Evolutionary conservation across 352 stramenopile species (phyloP).

Genomic region (Globisporangium cederbergense): DNA sequence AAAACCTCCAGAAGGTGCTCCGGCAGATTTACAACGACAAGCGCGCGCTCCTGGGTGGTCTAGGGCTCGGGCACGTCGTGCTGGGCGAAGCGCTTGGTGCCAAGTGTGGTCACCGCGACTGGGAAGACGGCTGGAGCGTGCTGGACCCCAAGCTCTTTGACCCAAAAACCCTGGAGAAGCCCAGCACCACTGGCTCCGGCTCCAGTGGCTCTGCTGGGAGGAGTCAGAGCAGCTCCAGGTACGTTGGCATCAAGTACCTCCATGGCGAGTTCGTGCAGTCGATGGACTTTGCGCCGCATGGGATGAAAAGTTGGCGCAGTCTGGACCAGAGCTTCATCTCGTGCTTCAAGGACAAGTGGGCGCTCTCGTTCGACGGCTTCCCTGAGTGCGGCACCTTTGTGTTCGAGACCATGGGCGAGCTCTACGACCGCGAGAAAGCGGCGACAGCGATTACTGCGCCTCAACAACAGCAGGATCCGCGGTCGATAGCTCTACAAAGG

Average conservation of each 20-base stretch:
- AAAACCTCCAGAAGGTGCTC: conserved; percentile 27
- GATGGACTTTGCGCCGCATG: conserved; percentile 19
- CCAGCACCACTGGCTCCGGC: not conserved
- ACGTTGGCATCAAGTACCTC: conserved; percentile 26
- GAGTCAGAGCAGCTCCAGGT: not conserved
- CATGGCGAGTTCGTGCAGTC: conserved; percentile 23
- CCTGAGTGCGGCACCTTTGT: conserved; percentile 25
- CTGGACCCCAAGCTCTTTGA: conserved; percentile 18
- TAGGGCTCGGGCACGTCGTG: conserved; percentile 35
- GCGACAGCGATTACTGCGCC: not conserved
- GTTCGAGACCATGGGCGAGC: conserved; percentile 25
- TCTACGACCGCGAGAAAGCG: conserved; percentile 22
- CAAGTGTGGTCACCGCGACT: conserved; percentile 13
- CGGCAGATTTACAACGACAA: conserved; percentile 25
- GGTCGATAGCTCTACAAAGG: too few relatives aligned
- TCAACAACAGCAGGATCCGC: not conserved
- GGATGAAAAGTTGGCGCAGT: conserved; percentile 16
- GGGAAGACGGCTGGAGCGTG: conserved; percentile 27
- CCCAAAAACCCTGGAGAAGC: not conserved
- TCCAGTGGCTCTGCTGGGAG: not conserved
- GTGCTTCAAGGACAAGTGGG: conserved; percentile 18
- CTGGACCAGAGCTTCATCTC: conserved; percentile 21
- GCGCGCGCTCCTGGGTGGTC: conserved; percentile 18
- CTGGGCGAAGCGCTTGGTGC: conserved; percentile 20
- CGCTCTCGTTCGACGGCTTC: conserved; percentile 25